These are phyloP conservation scores for Parachlorella kessleri DNA, from an alignment of 139 green algal genomes.

Conservation along the genomic window DNA sequence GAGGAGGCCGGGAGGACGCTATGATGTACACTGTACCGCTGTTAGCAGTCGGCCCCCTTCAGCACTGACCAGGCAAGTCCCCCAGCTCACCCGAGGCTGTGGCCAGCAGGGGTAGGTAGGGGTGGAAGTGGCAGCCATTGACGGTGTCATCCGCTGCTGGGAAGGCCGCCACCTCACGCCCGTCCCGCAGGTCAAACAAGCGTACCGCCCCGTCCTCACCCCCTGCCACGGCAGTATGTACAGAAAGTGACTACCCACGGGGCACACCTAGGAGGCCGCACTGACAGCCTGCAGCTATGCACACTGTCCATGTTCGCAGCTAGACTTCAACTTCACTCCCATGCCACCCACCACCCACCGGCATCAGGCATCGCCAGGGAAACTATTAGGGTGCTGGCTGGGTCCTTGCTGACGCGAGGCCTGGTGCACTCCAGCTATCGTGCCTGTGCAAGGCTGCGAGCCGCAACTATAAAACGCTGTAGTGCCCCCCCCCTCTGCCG, in stretches of 20 bases:
- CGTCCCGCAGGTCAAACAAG: constrained; percentile 78
- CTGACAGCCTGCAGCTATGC: too few species aligned
- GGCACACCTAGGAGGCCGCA: too few species aligned
- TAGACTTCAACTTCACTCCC: too few species aligned
- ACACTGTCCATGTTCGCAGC: too few species aligned
- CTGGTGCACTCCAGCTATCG: too few species aligned
- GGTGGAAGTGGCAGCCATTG: constrained; percentile 83
- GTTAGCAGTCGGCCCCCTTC: not conserved
- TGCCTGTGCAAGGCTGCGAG: too few species aligned
- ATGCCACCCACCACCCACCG: not conserved
- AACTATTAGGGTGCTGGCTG: not conserved
- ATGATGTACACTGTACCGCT: not conserved
- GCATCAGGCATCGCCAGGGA: not conserved
- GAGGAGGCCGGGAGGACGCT: too few species aligned
- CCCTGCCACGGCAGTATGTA: constrained; percentile 26
- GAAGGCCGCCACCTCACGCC: constrained; percentile 46
- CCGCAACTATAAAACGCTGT: not conserved
- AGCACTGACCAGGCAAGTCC: not conserved
- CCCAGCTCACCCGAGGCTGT: constrained; percentile 62
- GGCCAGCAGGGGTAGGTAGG: constrained; percentile 67
- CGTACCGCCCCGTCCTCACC: constrained; percentile 49
- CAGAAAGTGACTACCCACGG: not conserved
- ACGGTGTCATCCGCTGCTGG: constrained; percentile 69
- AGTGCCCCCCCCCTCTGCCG: not conserved
- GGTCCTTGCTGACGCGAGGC: not conserved